Evolutionary conservation across 306 rosid genomes (phyloP), one percentile per base, ranked within the genome.

Genomic region (Rosa chinensis): DNA sequence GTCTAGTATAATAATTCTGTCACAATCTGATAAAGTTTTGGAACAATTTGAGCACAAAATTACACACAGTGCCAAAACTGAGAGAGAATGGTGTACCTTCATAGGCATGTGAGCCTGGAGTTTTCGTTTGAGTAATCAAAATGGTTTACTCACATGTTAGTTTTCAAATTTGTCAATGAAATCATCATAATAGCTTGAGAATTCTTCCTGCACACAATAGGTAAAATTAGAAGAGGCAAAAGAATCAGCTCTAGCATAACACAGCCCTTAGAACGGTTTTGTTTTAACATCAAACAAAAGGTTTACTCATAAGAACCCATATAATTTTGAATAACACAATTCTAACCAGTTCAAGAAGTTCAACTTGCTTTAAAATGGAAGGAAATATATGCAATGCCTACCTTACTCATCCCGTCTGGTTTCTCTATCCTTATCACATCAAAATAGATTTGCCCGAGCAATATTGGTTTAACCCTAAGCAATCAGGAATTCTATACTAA

Each of bases 71-170:
- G 4, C 64, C 32, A 58, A 58, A 58, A 21, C 64, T 3, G 13
- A 56, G 2, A 55, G 12, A 56, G 62, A n/a, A 56, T 56, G 28
- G 62, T 56, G 6, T 81, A 94, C 97, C 98, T 86, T 94, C 92
- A n/a, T 94, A 90, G 58, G 80, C 42, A 78, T 74, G 28, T 28
- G 28, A 28, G 28, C 28, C 28, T 28, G 1, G 28, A 28, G 28
- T 28, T 28, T 25, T 25, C 28, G 28, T 25, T 25, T 1, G 28
- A 25, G 28, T 25, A 25, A 25, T 25, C 1, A 25, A 25, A 25
- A 25, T 25, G 28, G 28, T 17, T 6, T 17, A 53, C 59, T 53
- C 59, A 53, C 59, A 53, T 53, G 18, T 18, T 5, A 3, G 3
- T 6, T 2, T 5, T 53, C 3, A 53, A 53, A 50, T 14, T 53